These are phyloP conservation scores for Dendrostoma leiphaemia DNA, from an alignment of 2,329 filamentous ascomycete species.

Conservation along the genomic window DNA sequence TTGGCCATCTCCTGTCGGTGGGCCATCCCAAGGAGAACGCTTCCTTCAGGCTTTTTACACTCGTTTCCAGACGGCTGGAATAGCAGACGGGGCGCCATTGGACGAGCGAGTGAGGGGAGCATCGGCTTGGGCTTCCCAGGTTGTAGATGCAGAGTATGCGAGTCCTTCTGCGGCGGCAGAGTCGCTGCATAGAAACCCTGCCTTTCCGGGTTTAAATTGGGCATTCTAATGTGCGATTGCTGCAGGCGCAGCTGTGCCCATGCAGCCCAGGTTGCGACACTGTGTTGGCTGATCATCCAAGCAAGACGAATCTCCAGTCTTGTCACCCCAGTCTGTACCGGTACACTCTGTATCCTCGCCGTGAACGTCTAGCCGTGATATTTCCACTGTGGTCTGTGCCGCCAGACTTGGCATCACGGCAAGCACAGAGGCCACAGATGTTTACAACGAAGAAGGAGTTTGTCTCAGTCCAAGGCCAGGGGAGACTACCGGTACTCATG, in stretches of 20 bases:
- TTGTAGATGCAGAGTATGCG: not conserved
- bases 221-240: conserved; percentile 3
- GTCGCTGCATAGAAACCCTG: not conserved
- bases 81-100: conserved; percentile 3
- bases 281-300: conserved; percentile 7
- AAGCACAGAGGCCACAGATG: no score
- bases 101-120: conserved; percentile 4
- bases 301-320: not conserved
- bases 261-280: conserved; percentile 2
- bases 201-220: not conserved
- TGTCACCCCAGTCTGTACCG: not conserved
- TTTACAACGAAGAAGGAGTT: no score
- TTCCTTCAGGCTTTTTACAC: not conserved
- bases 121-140: not conserved
- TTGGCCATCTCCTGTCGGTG: not conserved
- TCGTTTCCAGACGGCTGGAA: conserved; percentile 6
- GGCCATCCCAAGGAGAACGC: not conserved
- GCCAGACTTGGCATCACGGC: no score
- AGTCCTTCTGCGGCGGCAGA: not conserved
- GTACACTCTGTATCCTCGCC: no score
- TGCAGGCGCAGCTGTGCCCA: conserved; percentile 7
- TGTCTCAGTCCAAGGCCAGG: no score
- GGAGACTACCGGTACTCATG: no score
- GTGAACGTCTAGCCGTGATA: no score
- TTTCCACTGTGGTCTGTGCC: no score